A percentile compares a stretch with the other conserved stretches of the same genome.
These are phyloP conservation scores for Theileria orientalis DNA, from an alignment of 169 alveolate species.

Conservation along the genomic window DNA sequence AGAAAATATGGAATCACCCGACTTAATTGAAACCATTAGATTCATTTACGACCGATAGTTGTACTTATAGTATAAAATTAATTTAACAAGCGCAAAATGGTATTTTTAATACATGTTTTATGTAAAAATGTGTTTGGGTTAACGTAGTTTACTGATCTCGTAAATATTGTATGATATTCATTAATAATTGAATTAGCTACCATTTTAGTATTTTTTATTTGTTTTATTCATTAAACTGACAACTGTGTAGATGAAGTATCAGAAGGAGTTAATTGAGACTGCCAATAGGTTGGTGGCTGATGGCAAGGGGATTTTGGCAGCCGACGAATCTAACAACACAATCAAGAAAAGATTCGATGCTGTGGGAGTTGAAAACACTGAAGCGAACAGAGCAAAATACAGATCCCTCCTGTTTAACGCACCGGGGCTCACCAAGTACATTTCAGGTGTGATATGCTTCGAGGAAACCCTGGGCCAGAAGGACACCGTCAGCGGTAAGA, in stretches of 20 bases:
- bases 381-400: slow-evolving; percentile 93
- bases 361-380: slow-evolving; percentile 92
- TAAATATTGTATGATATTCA: too few relatives aligned
- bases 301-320: slow-evolving; percentile 99
- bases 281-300: slow-evolving; percentile 76
- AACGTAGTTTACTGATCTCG: too few relatives aligned
- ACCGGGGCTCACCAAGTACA: slow-evolving; percentile 89
- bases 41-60: too few relatives aligned
- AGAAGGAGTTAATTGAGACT: slow-evolving; percentile 53
- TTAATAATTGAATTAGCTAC: too few relatives aligned
- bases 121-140: too few relatives aligned
- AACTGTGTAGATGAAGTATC: slow-evolving; percentile 1
- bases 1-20: too few relatives aligned
- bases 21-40: too few relatives aligned
- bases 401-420: slow-evolving; percentile 94
- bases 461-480: slow-evolving; percentile 97
- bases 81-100: too few relatives aligned
- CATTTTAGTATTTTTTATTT: too few relatives aligned
- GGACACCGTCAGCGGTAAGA: slow-evolving; percentile 82
- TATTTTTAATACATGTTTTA: too few relatives aligned
- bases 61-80: too few relatives aligned
- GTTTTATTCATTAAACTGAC: too few relatives aligned
- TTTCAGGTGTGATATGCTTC: slow-evolving; percentile 96
- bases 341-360: slow-evolving; percentile 93
- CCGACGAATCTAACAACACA: slow-evolving; percentile 98